Evolutionary conservation across 2,329 filamentous ascomycete genomes (phyloP), one percentile per base, ranked within the genome.

Genomic region (Metarhizium sp.): DNA sequence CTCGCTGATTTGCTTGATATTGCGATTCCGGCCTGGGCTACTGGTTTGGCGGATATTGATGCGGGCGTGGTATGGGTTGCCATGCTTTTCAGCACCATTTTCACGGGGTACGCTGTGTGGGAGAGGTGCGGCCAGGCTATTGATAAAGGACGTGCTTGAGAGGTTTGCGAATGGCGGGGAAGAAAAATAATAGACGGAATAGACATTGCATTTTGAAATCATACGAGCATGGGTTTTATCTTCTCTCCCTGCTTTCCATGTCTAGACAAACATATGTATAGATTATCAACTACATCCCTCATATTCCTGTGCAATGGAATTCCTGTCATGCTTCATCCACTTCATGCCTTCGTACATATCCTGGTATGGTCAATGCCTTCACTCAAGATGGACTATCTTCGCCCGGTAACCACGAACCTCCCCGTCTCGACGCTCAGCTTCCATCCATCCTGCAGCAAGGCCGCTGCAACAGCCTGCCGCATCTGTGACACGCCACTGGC

Each of bases 381-480:
- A 3, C 29, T 16, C n/a, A 4, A 2, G 11, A 43, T 16, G 3
- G 18, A 20, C 65, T 63, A 72, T 54, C 66, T 66, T 50, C 75
- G 69, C 0, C 92, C 92, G 11, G 75, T 83, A 16, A 96, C 81
- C 51, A 85, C 72, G 64, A 92, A 79, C 42, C 81, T 79, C 0
- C 91, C 92, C 32, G 82, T 84, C 47, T 84, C 79, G 48, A 87
- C 78, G 66, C 90, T 82, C 38, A 94, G 75, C 66, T 82, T 90
- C 92, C 92, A 97, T 0, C 91, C 91, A 58, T 92, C 88, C 48
- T 81, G 78, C 43, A 85, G 78, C 46, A 97, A 74, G 65, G 85
- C 85, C 64, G 83, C 85, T 50, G 80, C 85, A n/a, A 97, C 91
- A 16, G 88, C 87, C 55, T 87, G 86, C 5, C 91, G 86, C 57